Base-by-base conservation (phyloP, 257 asterid species). In the Solanum neorickii region DNA sequence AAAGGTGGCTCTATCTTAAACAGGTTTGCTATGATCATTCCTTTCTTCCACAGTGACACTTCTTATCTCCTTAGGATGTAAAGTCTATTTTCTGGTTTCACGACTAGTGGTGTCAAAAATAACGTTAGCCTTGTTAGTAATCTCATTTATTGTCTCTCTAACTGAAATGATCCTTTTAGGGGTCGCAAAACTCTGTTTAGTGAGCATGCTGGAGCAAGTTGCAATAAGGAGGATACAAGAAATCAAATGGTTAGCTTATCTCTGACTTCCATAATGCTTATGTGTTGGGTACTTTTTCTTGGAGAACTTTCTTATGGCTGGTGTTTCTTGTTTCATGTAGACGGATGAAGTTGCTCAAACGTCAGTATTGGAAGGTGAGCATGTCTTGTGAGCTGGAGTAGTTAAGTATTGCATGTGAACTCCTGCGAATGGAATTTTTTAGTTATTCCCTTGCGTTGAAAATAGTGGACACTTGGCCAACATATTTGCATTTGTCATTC, bases 291-390 rank as follows among this genome's bases (percentile, higher is more conserved):
- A 49, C 69, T 18, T 49, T 49, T 49, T 12, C 44, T 82, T 49
- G 85, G 85, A 82, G n/a, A 29, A 18, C 15, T 29, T 9, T 82
- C 85, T 82, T 49, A 27, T 78, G 85, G 44, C 31, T 82, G 69
- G 27, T 65, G 52, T 84, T 69, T 62, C 87, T 90, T 86, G 82
- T 39, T 88, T 52, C 41, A 10, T 91, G 89, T 94, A 97, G 99
- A 91, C 78, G 68, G 86, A 86, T 65, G 93, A 92, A 85, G 91
- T 83, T 21, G 85, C 93, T 86, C 92, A 82, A 86, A 87, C 69
- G 46, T 93, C 95, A 82, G 91, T 94, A 88, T 84, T 90, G 86
- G 96, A 92, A 83, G 98, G 99, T 97, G 91, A 93, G 84, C 20
- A 82, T 82, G 44, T 46, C 85, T 86, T 90, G 42, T 88, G 78